Evolutionary conservation across 106 monocot genomes (phyloP), one percentile per base, ranked within the genome.

Genomic region (Acorus gramineus): DNA sequence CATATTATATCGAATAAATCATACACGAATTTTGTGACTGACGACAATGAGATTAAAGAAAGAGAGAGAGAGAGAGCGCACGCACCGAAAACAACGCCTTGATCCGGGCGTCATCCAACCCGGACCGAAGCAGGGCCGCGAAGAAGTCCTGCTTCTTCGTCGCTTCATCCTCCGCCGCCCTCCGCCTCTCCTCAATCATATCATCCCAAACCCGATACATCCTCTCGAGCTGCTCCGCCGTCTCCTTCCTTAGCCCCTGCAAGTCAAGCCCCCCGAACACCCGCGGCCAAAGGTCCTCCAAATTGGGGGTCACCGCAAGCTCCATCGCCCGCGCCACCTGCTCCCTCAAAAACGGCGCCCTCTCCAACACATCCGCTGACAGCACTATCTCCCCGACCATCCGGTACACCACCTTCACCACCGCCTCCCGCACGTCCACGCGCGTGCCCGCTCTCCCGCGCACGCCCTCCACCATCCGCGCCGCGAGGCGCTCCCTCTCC

Each of bases 221-320:
- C 14, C 44, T 60, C 5, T 56, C 2, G 4, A 69, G 6, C 7
- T 49, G 42, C 2, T 3, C 43, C 8, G 2, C 4, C 59, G 14
- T 51, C 50, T 73, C 50, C 2, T 13, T 42, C 48, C 50, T 56
- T 14, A 56, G 12, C 47, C 64, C 64, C 11, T 73, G 57, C 11
- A 46, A n/a, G 14, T 73, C 73, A 11, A 49, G 45, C 3, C 57
- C 55, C 12, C 63, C 55, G 10, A 55, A 6, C 49, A 73, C 4
- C 11, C 11, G 57, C 63, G 58, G 65, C 28, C 42, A 73, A 42
- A 49, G 52, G 14, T 73, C 73, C 44, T 73, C 73, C 42, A 65
- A 1, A 13, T 55, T 57, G 7, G 50, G 69, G 5, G 1, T 0
- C 48, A n/a, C 2, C 59, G 8, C 58, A 7, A 69, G 6, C 69